Percentiles rank a stretch among this genome's conserved stretches.
These are phyloP conservation scores for Pseudocercospora crystallina DNA, from an alignment of 2,329 filamentous ascomycete genomes.

Conservation along the genomic window DNA sequence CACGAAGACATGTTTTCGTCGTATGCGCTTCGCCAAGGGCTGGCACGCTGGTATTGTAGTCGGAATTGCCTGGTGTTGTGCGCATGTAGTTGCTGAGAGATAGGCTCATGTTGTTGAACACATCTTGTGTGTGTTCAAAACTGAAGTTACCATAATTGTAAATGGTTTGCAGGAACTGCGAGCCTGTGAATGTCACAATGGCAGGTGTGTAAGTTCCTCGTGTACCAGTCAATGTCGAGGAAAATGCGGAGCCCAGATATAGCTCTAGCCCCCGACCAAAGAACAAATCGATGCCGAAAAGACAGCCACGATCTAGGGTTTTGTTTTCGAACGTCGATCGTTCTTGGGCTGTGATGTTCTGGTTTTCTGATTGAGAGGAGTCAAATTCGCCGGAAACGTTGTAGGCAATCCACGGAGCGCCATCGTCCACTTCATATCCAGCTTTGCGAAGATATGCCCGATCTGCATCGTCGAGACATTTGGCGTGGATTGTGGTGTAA, in stretches of 20 bases:
- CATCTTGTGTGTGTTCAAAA: constrained; percentile 4
- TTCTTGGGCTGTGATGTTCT: background rate
- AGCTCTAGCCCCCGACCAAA: background rate
- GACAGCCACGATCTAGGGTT: constrained; percentile 1
- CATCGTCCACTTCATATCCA: constrained; percentile 2
- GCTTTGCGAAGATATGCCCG: constrained; percentile 5
- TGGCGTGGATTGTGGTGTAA: background rate
- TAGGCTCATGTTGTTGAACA: constrained; percentile 13
- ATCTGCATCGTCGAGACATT: constrained; percentile 3
- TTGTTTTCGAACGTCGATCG: background rate
- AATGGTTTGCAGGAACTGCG: constrained; percentile 10
- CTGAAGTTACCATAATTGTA: constrained; percentile 10
- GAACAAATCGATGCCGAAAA: constrained; percentile 5
- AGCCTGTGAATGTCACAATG: constrained; percentile 3
- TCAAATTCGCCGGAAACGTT: background rate
- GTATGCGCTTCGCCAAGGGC: background rate
- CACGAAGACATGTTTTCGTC: constrained; percentile 13
- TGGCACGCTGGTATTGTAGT: background rate
- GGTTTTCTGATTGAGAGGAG: background rate
- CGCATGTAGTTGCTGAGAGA: constrained; percentile 17
- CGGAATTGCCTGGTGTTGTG: background rate
- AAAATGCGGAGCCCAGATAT: background rate
- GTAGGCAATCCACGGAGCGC: constrained; percentile 2
- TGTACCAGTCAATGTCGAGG: background rate
- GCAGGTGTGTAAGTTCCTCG: background rate